A percentile compares a stretch with the other conserved stretches of the same genome.
Evolutionary conservation across 345 rosid genomes (phyloP).

Genomic region (Isatis tinctoria): DNA sequence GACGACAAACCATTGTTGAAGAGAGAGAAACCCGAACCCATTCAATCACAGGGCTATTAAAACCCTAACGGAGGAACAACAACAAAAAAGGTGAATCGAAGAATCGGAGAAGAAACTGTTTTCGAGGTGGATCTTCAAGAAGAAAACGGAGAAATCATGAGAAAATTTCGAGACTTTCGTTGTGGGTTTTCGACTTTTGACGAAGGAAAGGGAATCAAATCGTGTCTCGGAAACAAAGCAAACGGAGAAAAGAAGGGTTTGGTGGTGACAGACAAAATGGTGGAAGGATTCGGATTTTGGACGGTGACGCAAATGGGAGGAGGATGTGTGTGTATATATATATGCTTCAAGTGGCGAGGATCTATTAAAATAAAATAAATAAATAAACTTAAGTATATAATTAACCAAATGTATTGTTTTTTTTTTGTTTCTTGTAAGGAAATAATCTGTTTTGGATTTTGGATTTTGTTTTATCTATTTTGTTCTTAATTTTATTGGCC

Average conservation of each 20-base stretch:
- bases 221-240: conserved; percentile 14
- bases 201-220: neutral
- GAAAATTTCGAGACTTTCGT: conserved; percentile 10
- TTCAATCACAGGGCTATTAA: conserved; percentile 21
- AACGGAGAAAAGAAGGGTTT: conserved; percentile 13
- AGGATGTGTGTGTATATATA: neutral
- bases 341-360: neutral
- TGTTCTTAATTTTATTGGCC: neutral
- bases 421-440: neutral
- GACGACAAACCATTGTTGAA: conserved; percentile 23
- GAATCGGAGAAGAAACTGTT: neutral
- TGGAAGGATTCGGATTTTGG: conserved; percentile 9
- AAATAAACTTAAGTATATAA: neutral
- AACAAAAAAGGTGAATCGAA: neutral
- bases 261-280: conserved; percentile 23
- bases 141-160: neutral
- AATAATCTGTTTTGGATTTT: neutral
- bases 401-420: neutral
- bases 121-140: neutral
- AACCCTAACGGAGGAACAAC: neutral
- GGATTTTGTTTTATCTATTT: neutral
- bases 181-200: conserved; percentile 6
- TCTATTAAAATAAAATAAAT: neutral
- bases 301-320: conserved; percentile 17
- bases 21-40: conserved; percentile 68